Conservation (phyloP, 2,329 filamentous ascomycete genomes). For the Aspergillus sp. region DNA sequence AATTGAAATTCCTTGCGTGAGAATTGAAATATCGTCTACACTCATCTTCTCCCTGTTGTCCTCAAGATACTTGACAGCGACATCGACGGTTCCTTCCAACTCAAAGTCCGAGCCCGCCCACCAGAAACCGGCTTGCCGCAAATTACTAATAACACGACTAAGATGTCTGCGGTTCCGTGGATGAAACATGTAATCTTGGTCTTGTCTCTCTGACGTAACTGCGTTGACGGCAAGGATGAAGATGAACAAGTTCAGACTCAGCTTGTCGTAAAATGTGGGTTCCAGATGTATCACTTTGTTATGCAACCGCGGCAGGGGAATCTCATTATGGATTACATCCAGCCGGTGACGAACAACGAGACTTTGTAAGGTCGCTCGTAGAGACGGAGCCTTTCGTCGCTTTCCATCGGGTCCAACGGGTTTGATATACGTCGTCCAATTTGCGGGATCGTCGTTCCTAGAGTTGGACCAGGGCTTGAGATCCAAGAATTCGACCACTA, state of each 20-base stretch:
- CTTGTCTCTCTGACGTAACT: slow-evolving; percentile 80
- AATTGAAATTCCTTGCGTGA: slow-evolving; percentile 65
- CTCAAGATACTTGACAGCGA: slow-evolving; percentile 65
- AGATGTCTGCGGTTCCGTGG: slow-evolving; percentile 68
- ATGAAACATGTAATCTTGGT: slow-evolving; percentile 88
- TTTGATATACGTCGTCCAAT: slow-evolving; percentile 74
- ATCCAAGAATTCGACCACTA: slow-evolving; percentile 70
- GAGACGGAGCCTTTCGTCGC: slow-evolving; percentile 42
- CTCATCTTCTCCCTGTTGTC: slow-evolving; percentile 62
- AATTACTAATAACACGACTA: slow-evolving; percentile 69
- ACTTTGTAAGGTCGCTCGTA: slow-evolving; percentile 70
- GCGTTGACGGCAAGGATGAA: slow-evolving; percentile 84
- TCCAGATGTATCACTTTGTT: slow-evolving; percentile 73
- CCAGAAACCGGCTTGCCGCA: slow-evolving; percentile 83
- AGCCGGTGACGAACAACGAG: slow-evolving; percentile 79
- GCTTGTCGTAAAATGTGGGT: slow-evolving; percentile 79
- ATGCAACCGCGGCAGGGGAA: slow-evolving; percentile 67
- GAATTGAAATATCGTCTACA: slow-evolving; percentile 58
- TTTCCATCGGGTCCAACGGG: slow-evolving; percentile 58
- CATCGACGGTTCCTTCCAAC: slow-evolving; percentile 64
- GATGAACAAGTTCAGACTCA: slow-evolving; percentile 81
- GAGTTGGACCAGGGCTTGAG: slow-evolving; percentile 76
- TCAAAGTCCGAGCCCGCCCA: slow-evolving; percentile 74
- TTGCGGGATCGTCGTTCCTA: slow-evolving; percentile 57
- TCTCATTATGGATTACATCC: slow-evolving; percentile 65